phyloP scores from a whole-genome alignment of 306 rosid genomes.

The Boehmeria nivea region DNA sequence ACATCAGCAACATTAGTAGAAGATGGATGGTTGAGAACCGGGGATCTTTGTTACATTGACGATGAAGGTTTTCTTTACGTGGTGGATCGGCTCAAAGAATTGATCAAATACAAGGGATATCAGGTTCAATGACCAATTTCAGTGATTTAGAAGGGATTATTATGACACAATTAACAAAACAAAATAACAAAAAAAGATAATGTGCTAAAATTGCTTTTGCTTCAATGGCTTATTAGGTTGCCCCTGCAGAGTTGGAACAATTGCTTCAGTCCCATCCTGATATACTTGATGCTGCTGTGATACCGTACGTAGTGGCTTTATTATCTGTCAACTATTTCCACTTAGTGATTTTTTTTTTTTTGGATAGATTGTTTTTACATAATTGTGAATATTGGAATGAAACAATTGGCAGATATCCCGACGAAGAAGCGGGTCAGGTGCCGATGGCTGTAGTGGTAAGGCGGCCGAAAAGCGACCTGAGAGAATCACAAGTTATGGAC shows the following conservation, averaged over 20 bases:
- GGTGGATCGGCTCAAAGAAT: slow-evolving; percentile 52
- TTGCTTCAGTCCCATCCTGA: slow-evolving; percentile 22
- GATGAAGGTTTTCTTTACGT: slow-evolving; percentile 44
- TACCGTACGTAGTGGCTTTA: slow-evolving; percentile 8
- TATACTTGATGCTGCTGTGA: slow-evolving; percentile 23
- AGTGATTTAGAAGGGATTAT: no score
- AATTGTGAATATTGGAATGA: background rate
- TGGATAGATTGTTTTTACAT: background rate
- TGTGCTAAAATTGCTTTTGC: background rate
- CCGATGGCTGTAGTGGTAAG: slow-evolving; percentile 22
- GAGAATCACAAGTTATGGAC: slow-evolving; percentile 4
- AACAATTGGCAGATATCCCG: slow-evolving; percentile 15
- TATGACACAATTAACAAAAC: background rate
- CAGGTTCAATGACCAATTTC: slow-evolving; percentile 26
- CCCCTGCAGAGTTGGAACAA: slow-evolving; percentile 25
- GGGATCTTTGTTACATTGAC: slow-evolving; percentile 49
- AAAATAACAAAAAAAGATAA: background rate
- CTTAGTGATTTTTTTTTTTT: no score
- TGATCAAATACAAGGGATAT: slow-evolving; percentile 58
- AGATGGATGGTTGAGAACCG: slow-evolving; percentile 52
- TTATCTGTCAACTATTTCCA: background rate
- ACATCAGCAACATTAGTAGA: slow-evolving; percentile 26
- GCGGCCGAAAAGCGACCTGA: slow-evolving; percentile 7
- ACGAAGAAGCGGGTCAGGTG: slow-evolving; percentile 22
- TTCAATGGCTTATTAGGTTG: background rate